These are phyloP conservation scores for Schwanniomyces occidentalis DNA, from an alignment of 805 yeast species.

Conservation along the genomic window DNA sequence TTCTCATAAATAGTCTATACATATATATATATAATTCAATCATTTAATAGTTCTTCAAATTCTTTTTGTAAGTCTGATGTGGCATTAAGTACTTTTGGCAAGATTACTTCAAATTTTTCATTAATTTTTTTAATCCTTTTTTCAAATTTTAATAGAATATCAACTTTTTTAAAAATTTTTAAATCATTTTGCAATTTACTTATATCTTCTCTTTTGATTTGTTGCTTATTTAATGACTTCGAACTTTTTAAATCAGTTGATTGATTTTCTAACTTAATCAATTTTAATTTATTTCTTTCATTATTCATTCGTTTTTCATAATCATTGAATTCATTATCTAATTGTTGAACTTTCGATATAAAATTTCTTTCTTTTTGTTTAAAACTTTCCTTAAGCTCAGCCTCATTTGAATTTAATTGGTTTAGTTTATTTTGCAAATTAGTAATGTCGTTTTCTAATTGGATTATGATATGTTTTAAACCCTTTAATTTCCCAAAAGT, in stretches of 20 bases:
- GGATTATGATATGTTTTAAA: conserved; percentile 38
- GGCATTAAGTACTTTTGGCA: conserved; percentile 30
- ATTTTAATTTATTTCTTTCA: conserved; percentile 20
- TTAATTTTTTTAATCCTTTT: conserved; percentile 26
- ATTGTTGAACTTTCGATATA: conserved; percentile 18
- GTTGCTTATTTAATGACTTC: conserved; percentile 26
- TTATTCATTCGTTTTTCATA: conserved; percentile 25
- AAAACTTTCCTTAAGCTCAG: conserved; percentile 12
- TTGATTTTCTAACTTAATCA: conserved; percentile 22
- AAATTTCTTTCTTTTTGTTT: conserved; percentile 19
- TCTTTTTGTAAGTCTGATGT: conserved; percentile 19
- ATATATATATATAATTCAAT: conserved; percentile 2
- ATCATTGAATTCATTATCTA: conserved; percentile 21
- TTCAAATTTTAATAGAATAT: conserved; percentile 22
- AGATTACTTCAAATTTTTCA: conserved; percentile 36
- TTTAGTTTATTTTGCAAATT: conserved; percentile 19
- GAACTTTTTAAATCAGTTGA: conserved; percentile 20
- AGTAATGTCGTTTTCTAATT: conserved; percentile 36
- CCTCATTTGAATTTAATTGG: conserved; percentile 13
- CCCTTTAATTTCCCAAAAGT: conserved; percentile 39
- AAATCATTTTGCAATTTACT: conserved; percentile 22
- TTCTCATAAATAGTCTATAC: neutral
- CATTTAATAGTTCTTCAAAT: conserved; percentile 8
- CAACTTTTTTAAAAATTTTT: conserved; percentile 26
- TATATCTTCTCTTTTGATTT: conserved; percentile 26